phyloP scores from a whole-genome alignment of 352 stramenopile genomes.

The Pythium apleroticum region DNA sequence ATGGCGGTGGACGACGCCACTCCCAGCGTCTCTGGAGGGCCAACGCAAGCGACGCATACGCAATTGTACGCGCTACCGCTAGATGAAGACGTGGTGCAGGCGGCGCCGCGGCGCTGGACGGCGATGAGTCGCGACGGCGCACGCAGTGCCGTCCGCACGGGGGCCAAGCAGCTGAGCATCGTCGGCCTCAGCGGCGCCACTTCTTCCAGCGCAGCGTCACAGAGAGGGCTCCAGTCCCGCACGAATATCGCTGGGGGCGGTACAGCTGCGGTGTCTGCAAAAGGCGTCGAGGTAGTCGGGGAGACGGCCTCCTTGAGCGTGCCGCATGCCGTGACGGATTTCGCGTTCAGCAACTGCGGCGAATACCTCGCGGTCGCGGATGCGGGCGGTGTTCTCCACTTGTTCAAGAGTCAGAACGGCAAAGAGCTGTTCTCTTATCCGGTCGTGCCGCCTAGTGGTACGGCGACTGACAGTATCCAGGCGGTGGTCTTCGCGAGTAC shows the following conservation, averaged over 20 bases:
- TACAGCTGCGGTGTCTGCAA: no score
- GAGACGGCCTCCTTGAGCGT: slow-evolving; percentile 3
- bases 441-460: slow-evolving; percentile 17
- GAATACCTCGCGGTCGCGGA: slow-evolving; percentile 28
- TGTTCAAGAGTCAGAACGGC: slow-evolving; percentile 25
- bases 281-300: no score
- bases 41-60: not conserved
- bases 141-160: slow-evolving; percentile 19
- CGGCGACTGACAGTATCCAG: slow-evolving; percentile 22
- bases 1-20: not conserved
- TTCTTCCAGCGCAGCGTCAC: not conserved
- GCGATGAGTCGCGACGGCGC: slow-evolving; percentile 11
- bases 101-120: slow-evolving; percentile 11
- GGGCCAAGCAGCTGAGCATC: slow-evolving; percentile 6
- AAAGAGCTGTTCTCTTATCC: slow-evolving; percentile 30
- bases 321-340: slow-evolving; percentile 21
- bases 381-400: slow-evolving; percentile 17
- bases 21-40: not conserved
- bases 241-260: no score
- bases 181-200: not conserved
- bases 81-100: slow-evolving; percentile 9
- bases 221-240: no score
- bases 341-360: slow-evolving; percentile 27
- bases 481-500: slow-evolving; percentile 21
- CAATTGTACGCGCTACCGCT: slow-evolving; percentile 8